Base-by-base conservation (phyloP, 2,329 filamentous ascomycete genomes). In the Pseudonectria buxi region DNA sequence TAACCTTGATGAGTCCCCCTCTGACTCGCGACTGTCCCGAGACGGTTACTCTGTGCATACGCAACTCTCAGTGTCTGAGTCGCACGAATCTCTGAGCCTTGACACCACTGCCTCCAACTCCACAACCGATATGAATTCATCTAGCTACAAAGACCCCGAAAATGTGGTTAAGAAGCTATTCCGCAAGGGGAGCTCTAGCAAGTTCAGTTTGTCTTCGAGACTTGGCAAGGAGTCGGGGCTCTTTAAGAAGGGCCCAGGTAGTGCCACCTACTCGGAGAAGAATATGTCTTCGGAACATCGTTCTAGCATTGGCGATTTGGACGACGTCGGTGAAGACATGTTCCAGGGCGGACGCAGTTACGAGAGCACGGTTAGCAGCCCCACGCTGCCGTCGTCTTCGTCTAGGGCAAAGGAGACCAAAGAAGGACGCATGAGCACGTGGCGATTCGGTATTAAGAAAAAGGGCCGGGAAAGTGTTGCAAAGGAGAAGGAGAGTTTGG, bases 151-250 rank as follows among this genome's bases (percentile, higher is more conserved):
- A 49, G 65, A 77, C 37, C 62, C 68, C 43, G 74, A 78, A 34
- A 75, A 76, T 43, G 73, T 75, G 35, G 62, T 80, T 45, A 64
- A 71, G 53, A 74, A 79, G 54, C 64, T 82, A 32, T 72, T 82
- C 37, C 73, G 78, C 24, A 82, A 82, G 60, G 74, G 77, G 32
- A 80, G 75, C 54, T 77, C 76, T 6, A 71, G 74, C 57, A 81
- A 81, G 60, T 81, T 81, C 54, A 76, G 74, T 55, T 63, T 81
- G 40, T 70, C 76, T 10, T 76, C 74, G 32, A 57, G 74, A 39
- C 50, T 73, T 14, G 66, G 67, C 33, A 81, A 76, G 49, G 71
- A 74, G 30, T 67, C 69, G 18, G 56, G 63, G 9, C 57, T 75
- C 16, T 76, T 76, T 47, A 77, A 80, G 64, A 80, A 78, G 49